Conservation (phyloP, 73 alveolate species). For the Tetrahymena elliotti region DNA sequence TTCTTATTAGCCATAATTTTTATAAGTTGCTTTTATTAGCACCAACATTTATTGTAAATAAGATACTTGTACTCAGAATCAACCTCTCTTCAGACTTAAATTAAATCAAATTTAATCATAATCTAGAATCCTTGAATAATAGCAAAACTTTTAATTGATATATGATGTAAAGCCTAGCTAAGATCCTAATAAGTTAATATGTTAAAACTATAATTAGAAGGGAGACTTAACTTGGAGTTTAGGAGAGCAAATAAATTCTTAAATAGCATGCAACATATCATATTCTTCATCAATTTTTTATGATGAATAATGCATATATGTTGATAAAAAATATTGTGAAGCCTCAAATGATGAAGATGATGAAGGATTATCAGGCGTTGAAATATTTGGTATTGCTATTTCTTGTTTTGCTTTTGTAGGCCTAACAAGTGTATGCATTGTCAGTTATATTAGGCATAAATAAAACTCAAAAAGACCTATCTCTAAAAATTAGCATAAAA, state of each 20-base stretch:
- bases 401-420: background rate
- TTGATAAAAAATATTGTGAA: background rate
- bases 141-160: too few species aligned
- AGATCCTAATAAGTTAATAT: background rate
- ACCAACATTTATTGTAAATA: background rate
- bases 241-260: background rate
- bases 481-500: background rate
- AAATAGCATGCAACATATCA: background rate
- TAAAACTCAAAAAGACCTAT: too few species aligned
- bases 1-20: background rate
- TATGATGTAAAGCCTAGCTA: too few species aligned
- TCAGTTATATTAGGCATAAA: background rate
- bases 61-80: background rate
- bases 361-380: background rate
- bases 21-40: background rate
- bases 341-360: background rate
- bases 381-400: background rate
- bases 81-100: background rate
- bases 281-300: background rate
- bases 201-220: background rate
- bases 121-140: background rate
- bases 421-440: background rate
- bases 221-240: background rate
- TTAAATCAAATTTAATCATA: background rate
- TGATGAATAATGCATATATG: background rate